A percentile compares a stretch with the other conserved stretches of the same genome.
phyloP scores from a whole-genome alignment of 2,329 filamentous ascomycete species.

The Leptographium procerum region DNA sequence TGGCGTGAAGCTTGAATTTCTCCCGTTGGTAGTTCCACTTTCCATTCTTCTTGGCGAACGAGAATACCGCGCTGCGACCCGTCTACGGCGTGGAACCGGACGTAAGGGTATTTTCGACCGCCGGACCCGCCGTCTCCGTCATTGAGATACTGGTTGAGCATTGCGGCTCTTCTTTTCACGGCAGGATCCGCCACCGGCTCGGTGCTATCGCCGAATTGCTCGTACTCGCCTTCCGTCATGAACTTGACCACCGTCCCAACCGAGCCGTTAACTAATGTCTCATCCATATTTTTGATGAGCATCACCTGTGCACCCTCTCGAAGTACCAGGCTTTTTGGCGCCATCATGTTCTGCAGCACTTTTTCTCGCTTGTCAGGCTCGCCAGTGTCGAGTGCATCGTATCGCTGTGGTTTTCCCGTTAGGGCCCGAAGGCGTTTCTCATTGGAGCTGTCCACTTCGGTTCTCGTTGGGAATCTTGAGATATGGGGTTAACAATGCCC shows the following conservation, averaged over 20 bases:
- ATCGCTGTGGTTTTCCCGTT: constrained; percentile 55
- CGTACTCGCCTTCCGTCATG: constrained; percentile 41
- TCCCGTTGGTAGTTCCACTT: constrained; percentile 90
- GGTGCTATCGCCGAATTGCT: constrained; percentile 13
- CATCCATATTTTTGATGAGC: constrained; percentile 99
- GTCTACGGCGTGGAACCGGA: constrained; percentile 71
- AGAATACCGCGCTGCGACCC: constrained; percentile 67
- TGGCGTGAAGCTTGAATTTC: constrained; percentile 81
- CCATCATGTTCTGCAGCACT: constrained; percentile 84
- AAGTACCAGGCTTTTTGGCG: constrained; percentile 65
- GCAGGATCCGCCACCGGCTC: constrained; percentile 24
- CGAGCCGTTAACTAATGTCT: constrained; percentile 85
- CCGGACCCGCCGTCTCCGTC: constrained; percentile 8
- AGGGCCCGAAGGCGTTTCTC: constrained; percentile 59
- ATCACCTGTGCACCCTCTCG: constrained; percentile 95
- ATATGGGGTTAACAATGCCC: constrained; percentile 17
- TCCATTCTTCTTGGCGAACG: constrained; percentile 84
- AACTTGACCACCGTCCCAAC: constrained; percentile 77
- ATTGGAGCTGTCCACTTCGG: constrained; percentile 85
- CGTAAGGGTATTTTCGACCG: constrained; percentile 53
- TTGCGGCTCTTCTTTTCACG: constrained; percentile 45
- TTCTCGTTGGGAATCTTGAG: constrained; percentile 66
- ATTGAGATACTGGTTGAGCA: constrained; percentile 30
- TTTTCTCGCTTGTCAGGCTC: constrained; percentile 63
- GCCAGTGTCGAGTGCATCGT: constrained; percentile 65